Percentiles rank a stretch among this genome's conserved stretches.
Evolutionary conservation across 371 early-diverging fungal species (phyloP).

Genomic region (Actinomortierella ambigua): DNA sequence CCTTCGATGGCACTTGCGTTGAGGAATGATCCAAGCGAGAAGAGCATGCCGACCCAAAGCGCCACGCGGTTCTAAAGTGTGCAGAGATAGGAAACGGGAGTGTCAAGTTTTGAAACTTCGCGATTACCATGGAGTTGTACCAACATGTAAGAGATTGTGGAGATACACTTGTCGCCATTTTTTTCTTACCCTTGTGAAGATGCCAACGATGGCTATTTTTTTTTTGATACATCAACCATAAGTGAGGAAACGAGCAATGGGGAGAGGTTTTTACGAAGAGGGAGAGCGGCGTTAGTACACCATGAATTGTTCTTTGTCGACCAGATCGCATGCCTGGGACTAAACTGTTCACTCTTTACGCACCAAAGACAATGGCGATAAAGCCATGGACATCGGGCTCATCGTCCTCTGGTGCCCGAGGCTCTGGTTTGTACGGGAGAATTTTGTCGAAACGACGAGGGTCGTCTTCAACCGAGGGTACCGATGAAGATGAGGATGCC

Average conservation of each 20-base stretch:
- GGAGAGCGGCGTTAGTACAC: background rate
- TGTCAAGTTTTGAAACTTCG: too few relatives aligned
- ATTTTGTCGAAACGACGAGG: slow-evolving; percentile 32
- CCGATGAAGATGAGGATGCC: background rate
- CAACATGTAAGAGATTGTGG: too few relatives aligned
- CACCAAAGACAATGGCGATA: slow-evolving; percentile 26
- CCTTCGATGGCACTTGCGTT: slow-evolving; percentile 43
- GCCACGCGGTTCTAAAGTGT: slow-evolving; percentile 21
- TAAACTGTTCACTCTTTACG: background rate
- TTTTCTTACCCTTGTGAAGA: slow-evolving; percentile 33
- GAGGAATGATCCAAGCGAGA: slow-evolving; percentile 38
- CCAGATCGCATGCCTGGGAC: background rate
- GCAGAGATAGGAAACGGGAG: too few relatives aligned
- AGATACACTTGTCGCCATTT: too few relatives aligned
- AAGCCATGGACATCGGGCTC: slow-evolving; percentile 45
- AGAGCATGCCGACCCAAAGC: slow-evolving; percentile 38
- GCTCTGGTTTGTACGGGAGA: slow-evolving; percentile 41
- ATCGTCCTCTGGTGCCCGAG: slow-evolving; percentile 38
- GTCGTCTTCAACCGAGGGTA: slow-evolving; percentile 7
- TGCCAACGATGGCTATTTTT: slow-evolving; percentile 24
- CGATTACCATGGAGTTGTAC: too few relatives aligned
- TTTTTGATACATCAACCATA: background rate
- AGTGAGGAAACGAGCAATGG: background rate
- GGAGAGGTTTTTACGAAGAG: background rate
- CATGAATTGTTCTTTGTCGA: background rate